Evolutionary conservation across 139 green algal genomes (phyloP).

Genomic region (Picochlorum sp.): DNA sequence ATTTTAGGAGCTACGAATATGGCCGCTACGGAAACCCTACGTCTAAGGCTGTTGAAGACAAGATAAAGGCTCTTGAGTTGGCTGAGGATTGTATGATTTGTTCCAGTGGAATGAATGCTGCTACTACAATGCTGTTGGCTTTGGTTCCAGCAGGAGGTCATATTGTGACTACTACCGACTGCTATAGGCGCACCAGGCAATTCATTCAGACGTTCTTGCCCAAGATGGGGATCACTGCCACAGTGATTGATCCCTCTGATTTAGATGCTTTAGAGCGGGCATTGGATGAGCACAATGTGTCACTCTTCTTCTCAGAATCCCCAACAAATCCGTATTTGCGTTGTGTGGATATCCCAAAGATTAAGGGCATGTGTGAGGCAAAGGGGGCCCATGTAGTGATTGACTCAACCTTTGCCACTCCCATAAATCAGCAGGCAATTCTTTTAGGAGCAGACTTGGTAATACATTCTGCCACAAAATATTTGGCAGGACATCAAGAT

Average conservation of each 20-base stretch:
- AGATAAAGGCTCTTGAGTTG: constrained; percentile 90
- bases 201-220: constrained; percentile 98
- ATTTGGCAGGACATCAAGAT: constrained; percentile 97
- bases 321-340: constrained; percentile 98
- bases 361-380: constrained; percentile 66
- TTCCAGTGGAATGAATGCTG: constrained; percentile 87
- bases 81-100: constrained; percentile 93
- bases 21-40: constrained; percentile 97
- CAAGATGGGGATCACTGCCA: constrained; percentile 90
- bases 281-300: constrained; percentile 55
- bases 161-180: constrained; percentile 99
- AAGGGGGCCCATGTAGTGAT: constrained; percentile 76
- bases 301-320: constrained; percentile 96
- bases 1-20: constrained; percentile 80
- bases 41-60: constrained; percentile 72
- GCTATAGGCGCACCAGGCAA: constrained; percentile 94
- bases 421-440: constrained; percentile 78
- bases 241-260: constrained; percentile 94
- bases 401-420: constrained; percentile 94
- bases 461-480: constrained; percentile 97
- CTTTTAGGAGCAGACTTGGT: constrained; percentile 92
- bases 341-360: constrained; percentile 87
- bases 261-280: constrained; percentile 57
- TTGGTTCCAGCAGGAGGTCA: constrained; percentile 89
- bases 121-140: constrained; percentile 98